phyloP scores from a whole-genome alignment of 805 yeast genomes.

The Clavispora vitiphila region DNA sequence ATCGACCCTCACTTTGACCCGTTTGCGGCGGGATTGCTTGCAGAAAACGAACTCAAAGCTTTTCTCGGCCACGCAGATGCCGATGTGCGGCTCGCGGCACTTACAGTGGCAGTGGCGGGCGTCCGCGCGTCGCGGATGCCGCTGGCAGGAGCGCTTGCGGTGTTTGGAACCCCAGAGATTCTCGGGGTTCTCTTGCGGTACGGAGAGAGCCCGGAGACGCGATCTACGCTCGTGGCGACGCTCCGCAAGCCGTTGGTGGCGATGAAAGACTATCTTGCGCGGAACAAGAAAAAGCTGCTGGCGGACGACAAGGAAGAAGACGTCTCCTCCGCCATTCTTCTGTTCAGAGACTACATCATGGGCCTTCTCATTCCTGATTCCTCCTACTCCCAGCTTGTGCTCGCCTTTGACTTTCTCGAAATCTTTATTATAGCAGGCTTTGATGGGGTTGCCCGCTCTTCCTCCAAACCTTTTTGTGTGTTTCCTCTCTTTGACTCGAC shows the following conservation, averaged over 20 bases:
- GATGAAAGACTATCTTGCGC: slow-evolving; percentile 58
- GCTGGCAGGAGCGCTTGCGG: slow-evolving; percentile 36
- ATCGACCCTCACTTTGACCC: slow-evolving; percentile 8
- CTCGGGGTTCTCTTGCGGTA: slow-evolving; percentile 26
- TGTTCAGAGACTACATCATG: slow-evolving; percentile 50
- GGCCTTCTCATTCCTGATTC: slow-evolving; percentile 43
- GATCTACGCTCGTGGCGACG: slow-evolving; percentile 61
- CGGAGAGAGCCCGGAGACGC: slow-evolving; percentile 36
- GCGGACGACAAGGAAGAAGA: not conserved
- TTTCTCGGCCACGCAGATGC: slow-evolving; percentile 45
- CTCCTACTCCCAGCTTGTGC: slow-evolving; percentile 37
- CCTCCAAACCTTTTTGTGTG: slow-evolving; percentile 4
- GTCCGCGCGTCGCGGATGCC: slow-evolving; percentile 59
- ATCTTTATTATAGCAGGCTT: slow-evolving; percentile 38
- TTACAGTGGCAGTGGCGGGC: slow-evolving; percentile 58
- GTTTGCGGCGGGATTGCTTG: slow-evolving; percentile 1
- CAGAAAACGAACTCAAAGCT: slow-evolving; percentile 16
- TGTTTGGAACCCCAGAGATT: slow-evolving; percentile 33
- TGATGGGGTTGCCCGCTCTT: not conserved
- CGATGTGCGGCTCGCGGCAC: slow-evolving; percentile 45
- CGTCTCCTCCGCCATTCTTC: not conserved
- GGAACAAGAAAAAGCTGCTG: slow-evolving; percentile 10
- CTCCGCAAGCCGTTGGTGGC: slow-evolving; percentile 60
- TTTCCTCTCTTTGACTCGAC: slow-evolving; percentile 1
- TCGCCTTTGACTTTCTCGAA: slow-evolving; percentile 38